A percentile compares a stretch with the other conserved stretches of the same genome.
Evolutionary conservation across 768 basidiomycete species (phyloP).

Genomic region (Lentinula aciculospora): DNA sequence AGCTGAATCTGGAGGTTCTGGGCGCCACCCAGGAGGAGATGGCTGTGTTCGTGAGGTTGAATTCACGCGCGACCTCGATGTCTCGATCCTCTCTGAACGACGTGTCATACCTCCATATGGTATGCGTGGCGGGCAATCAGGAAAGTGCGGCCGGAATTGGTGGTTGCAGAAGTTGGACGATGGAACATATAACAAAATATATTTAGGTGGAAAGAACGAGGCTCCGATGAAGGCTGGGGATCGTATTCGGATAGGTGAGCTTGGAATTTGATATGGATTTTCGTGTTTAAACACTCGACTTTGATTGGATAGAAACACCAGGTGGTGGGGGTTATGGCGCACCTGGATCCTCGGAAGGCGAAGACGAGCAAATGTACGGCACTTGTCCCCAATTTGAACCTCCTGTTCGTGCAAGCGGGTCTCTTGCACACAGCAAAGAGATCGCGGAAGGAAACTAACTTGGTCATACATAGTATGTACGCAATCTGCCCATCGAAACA

Average conservation of each 20-base stretch:
- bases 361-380: background rate
- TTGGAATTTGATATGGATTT: background rate
- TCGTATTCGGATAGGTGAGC: background rate
- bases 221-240: background rate
- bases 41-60: slow-evolving; percentile 3
- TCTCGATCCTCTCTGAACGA: slow-evolving; percentile 1
- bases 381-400: background rate
- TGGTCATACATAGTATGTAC: too few relatives aligned
- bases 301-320: background rate
- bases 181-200: background rate
- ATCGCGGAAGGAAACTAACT: background rate
- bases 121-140: background rate
- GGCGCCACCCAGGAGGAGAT: background rate
- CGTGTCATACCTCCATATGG: slow-evolving; percentile 3
- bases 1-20: background rate
- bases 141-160: background rate
- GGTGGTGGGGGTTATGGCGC: background rate
- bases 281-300: too few relatives aligned
- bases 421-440: background rate
- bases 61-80: background rate
- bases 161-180: background rate
- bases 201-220: background rate
- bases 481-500: too few relatives aligned
- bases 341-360: background rate
- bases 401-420: background rate